These are phyloP conservation scores for Coniochaeta ligniaria DNA, from an alignment of 2,329 filamentous ascomycete species.

Conservation along the genomic window DNA sequence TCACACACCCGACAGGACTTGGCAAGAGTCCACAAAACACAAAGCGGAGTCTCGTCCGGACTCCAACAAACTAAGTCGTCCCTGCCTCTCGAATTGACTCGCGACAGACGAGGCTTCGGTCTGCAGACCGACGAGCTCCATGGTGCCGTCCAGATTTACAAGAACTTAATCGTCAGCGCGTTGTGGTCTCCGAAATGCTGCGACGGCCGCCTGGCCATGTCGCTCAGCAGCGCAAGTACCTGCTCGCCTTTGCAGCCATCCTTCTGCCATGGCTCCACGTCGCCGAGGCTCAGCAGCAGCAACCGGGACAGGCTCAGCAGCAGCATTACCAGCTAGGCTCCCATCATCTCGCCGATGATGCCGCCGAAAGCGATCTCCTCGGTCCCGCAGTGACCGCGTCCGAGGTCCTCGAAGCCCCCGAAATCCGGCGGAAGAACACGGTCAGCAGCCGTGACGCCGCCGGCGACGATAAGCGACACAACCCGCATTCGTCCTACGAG, in stretches of 20 bases:
- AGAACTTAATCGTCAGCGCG: conserved; percentile 8
- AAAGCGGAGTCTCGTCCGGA: too few relatives aligned
- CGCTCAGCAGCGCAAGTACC: conserved; percentile 35
- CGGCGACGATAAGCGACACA: conserved; percentile 21
- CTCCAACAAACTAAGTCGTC: not conserved
- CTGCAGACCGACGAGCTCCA: not conserved
- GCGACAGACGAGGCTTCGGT: not conserved
- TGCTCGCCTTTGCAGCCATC: conserved; percentile 51
- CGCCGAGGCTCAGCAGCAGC: conserved; percentile 60
- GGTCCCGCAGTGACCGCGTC: conserved; percentile 13
- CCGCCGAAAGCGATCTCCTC: conserved; percentile 6
- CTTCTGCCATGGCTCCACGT: conserved; percentile 47
- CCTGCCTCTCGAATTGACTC: not conserved
- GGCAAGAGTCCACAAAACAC: not conserved
- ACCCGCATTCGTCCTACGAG: conserved; percentile 23
- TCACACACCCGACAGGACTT: not conserved
- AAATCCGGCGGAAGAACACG: conserved; percentile 15
- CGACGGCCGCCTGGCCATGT: conserved; percentile 56
- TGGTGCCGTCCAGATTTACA: not conserved
- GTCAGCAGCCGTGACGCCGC: conserved; percentile 12
- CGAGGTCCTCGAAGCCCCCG: conserved; percentile 16
- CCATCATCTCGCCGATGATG: conserved; percentile 12
- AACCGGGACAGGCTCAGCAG: conserved; percentile 15
- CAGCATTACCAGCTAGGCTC: conserved; percentile 5
- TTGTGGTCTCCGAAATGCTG: conserved; percentile 42